Percentiles rank a stretch among this genome's conserved stretches.
phyloP scores from a whole-genome alignment of 805 yeast species.

The Hanseniaspora lachancei region DNA sequence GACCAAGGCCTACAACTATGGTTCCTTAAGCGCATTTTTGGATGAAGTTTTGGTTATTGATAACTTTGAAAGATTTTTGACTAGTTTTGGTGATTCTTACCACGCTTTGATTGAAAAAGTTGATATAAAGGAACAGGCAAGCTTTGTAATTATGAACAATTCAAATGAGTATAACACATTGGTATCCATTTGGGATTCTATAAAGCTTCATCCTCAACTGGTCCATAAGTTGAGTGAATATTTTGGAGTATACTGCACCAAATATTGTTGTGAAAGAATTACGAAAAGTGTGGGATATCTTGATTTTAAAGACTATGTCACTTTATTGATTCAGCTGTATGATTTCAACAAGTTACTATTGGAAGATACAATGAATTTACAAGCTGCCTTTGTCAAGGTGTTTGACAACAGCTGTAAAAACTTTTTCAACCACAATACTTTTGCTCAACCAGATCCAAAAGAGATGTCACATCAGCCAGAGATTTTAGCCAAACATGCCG shows the following conservation, averaged over 20 bases:
- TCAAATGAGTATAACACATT: not conserved
- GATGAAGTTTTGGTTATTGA: conserved; percentile 38
- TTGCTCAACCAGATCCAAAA: conserved; percentile 54
- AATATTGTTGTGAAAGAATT: conserved; percentile 6
- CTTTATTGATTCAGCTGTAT: conserved; percentile 60
- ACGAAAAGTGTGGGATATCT: not conserved
- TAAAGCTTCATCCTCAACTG: conserved; percentile 5
- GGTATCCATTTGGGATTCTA: conserved; percentile 7
- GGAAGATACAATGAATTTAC: conserved; percentile 33
- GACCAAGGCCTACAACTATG: conserved; percentile 39
- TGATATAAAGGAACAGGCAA: conserved; percentile 42
- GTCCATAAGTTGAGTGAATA: conserved; percentile 8
- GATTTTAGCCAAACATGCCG: conserved; percentile 77
- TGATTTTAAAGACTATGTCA: conserved; percentile 56
- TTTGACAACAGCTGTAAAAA: conserved; percentile 78
- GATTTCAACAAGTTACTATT: conserved; percentile 54
- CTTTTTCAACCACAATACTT: conserved; percentile 68
- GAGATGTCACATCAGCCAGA: conserved; percentile 77
- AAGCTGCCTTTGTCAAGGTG: conserved; percentile 62
- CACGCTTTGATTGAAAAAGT: conserved; percentile 23
- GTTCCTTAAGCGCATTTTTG: conserved; percentile 53
- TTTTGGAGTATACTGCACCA: conserved; percentile 8
- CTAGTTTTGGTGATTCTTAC: conserved; percentile 7
- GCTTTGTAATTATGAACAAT: not conserved
- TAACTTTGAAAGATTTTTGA: conserved; percentile 12